These are phyloP conservation scores for Eucalyptus fibrosa DNA, from an alignment of 345 rosid species.

Conservation along the genomic window DNA sequence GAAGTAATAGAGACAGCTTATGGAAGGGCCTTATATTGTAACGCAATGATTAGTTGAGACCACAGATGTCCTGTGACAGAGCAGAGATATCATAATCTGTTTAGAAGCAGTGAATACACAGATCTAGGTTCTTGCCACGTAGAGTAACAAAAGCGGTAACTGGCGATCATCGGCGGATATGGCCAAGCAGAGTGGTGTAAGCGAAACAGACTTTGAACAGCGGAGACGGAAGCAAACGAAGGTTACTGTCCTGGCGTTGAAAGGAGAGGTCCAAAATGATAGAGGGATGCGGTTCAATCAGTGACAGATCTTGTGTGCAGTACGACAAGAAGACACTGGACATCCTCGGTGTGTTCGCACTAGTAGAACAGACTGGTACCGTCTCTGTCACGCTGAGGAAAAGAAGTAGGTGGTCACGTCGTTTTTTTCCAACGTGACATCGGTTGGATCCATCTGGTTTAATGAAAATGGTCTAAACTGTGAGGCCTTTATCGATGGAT, in stretches of 20 bases:
- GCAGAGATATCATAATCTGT: neutral
- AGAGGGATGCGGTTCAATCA: neutral
- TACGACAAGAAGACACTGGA: neutral
- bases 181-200: neutral
- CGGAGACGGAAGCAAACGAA: neutral
- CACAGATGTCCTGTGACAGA: neutral
- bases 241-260: neutral
- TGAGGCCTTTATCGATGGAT: neutral
- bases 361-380: neutral
- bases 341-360: neutral
- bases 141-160: neutral
- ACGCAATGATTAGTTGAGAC: neutral
- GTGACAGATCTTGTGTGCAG: neutral
- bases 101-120: neutral
- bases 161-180: neutral
- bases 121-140: neutral
- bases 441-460: neutral
- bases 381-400: neutral
- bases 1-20: neutral
- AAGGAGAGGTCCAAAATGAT: neutral
- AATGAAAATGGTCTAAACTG: neutral
- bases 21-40: neutral
- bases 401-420: neutral
- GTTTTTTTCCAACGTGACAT: neutral
- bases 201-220: neutral